Percentiles rank a stretch among this genome's conserved stretches.
These are phyloP conservation scores for Cyclotella sp. DNA, from an alignment of 108 stramenopile genomes.

Conservation along the genomic window DNA sequence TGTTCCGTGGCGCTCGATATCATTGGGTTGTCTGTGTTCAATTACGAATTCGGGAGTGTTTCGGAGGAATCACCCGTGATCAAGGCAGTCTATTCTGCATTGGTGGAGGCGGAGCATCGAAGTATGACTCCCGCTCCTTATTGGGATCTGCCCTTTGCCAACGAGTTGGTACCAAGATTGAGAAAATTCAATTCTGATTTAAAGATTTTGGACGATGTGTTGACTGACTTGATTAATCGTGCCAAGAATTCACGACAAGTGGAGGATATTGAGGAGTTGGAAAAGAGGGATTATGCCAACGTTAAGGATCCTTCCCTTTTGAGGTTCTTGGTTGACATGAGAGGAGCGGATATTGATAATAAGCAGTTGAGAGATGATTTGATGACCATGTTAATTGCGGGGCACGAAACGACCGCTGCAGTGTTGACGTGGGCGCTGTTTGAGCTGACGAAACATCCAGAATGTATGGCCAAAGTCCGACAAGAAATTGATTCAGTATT, in stretches of 20 bases:
- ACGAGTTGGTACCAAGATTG: constrained; percentile 89
- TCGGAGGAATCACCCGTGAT: constrained; percentile 88
- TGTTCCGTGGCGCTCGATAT: constrained; percentile 94
- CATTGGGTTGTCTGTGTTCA: constrained; percentile 93
- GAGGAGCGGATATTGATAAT: constrained; percentile 92
- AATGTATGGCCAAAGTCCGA: constrained; percentile 68
- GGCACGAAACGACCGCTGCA: constrained; percentile 98
- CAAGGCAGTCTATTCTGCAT: constrained; percentile 91
- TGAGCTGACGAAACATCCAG: constrained; percentile 90
- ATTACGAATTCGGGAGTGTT: constrained; percentile 94
- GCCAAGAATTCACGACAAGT: constrained; percentile 84
- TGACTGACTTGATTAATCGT: constrained; percentile 84
- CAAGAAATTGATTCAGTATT: constrained; percentile 92
- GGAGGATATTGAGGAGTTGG: constrained; percentile 93
- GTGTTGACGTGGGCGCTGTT: constrained; percentile 96
- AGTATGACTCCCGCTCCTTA: constrained; percentile 95
- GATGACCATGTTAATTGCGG: constrained; percentile 99
- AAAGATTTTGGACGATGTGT: constrained; percentile 85
- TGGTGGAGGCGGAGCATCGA: constrained; percentile 95
- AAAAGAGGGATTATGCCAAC: constrained; percentile 86
- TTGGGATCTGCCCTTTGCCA: constrained; percentile 95
- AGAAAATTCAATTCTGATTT: constrained; percentile 93
- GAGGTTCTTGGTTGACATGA: constrained; percentile 95
- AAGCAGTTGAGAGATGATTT: constrained; percentile 94
- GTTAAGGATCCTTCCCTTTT: constrained; percentile 93